Evolutionary conservation across 768 basidiomycete genomes (phyloP).

Genomic region (Lyophyllum decastes): DNA sequence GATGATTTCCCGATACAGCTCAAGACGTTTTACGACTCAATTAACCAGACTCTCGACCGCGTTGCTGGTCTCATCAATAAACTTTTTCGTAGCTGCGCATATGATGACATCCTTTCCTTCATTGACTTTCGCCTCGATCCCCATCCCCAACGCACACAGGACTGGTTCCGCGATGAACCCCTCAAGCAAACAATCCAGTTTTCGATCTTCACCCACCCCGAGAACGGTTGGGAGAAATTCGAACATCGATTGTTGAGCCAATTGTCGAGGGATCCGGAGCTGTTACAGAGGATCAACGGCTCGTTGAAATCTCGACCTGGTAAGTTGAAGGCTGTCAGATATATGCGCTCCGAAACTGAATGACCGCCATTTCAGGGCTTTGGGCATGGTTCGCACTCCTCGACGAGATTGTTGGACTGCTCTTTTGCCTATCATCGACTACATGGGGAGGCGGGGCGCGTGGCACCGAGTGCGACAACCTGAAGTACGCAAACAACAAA

Average conservation of each 20-base stretch:
- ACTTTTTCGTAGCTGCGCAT: background rate
- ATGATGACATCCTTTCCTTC: background rate
- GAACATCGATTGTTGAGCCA: background rate
- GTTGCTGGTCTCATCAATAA: background rate
- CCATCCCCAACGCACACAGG: background rate
- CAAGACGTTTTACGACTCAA: background rate
- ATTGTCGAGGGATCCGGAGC: background rate
- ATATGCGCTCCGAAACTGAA: too few relatives aligned
- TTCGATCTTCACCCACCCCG: background rate
- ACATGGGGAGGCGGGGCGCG: slow-evolving; percentile 6
- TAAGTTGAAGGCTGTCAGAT: background rate
- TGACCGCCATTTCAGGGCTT: background rate
- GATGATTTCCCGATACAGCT: background rate
- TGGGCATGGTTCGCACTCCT: slow-evolving; percentile 1
- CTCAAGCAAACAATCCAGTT: background rate
- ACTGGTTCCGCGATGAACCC: slow-evolving; percentile 1
- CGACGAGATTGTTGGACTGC: background rate
- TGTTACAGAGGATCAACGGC: background rate
- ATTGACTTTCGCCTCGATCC: slow-evolving; percentile 3
- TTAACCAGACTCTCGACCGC: background rate
- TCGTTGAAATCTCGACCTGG: background rate
- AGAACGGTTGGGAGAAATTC: background rate
- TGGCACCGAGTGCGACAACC: slow-evolving; percentile 1
- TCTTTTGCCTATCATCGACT: background rate
- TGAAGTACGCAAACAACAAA: slow-evolving; percentile 1